These are phyloP conservation scores for Alternaria consortialis DNA, from an alignment of 2,329 filamentous ascomycete genomes.

Conservation along the genomic window DNA sequence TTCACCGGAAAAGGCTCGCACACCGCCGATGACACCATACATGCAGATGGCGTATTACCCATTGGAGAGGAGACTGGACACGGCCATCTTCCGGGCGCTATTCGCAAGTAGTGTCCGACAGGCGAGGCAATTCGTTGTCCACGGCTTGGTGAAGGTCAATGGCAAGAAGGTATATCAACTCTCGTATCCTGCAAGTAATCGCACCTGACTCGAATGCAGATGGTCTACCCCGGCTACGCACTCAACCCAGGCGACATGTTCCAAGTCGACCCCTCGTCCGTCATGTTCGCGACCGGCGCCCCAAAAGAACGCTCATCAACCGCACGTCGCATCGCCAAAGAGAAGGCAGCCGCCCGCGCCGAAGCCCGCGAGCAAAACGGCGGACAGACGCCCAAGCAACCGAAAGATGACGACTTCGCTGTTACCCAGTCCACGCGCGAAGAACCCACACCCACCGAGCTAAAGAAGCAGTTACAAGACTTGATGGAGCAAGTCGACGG, in stretches of 20 bases:
- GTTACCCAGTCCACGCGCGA: conserved; percentile 22
- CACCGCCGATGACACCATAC: conserved; percentile 74
- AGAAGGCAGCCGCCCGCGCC: conserved; percentile 42
- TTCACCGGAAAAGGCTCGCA: conserved; percentile 21
- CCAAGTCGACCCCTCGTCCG: conserved; percentile 88
- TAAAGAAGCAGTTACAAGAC: conserved; percentile 47
- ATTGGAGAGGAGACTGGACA: conserved; percentile 87
- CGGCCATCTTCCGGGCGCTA: conserved; percentile 90
- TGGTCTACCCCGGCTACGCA: conserved; percentile 89
- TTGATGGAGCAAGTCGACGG: conserved; percentile 63
- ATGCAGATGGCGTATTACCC: conserved; percentile 97
- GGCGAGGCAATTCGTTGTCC: conserved; percentile 91
- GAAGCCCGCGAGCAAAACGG: conserved; percentile 34
- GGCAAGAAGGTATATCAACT: conserved; percentile 78
- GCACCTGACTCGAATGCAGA: conserved; percentile 62
- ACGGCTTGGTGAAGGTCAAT: conserved; percentile 94
- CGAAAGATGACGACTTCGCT: conserved; percentile 3
- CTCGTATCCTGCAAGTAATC: neutral
- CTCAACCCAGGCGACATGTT: conserved; percentile 99
- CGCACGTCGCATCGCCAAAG: conserved; percentile 42
- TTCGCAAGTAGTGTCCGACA: conserved; percentile 94
- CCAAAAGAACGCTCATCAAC: conserved; percentile 62
- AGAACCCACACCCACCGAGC: conserved; percentile 41
- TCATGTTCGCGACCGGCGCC: conserved; percentile 85
- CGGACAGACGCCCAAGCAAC: conserved; percentile 27